Evolutionary conservation across 495 filamentous ascomycete genomes (phyloP).

Genomic region (Thozetella sp.): DNA sequence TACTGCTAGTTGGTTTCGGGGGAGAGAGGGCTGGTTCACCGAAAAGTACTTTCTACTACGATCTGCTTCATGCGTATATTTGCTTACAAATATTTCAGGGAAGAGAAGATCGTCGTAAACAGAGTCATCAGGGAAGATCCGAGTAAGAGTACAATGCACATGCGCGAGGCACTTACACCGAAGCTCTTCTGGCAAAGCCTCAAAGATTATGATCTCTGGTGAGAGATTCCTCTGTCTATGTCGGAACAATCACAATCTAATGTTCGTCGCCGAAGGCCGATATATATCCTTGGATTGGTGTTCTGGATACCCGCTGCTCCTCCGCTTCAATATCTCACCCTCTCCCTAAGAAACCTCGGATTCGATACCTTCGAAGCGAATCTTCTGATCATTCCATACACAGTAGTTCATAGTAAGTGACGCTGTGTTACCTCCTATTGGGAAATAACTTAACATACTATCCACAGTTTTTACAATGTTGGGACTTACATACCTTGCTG

Average conservation of each 20-base stretch:
- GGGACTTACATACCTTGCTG: slow-evolving; percentile 46
- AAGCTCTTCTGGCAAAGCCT: slow-evolving; percentile 62
- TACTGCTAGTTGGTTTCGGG: slow-evolving; percentile 67
- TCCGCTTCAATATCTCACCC: slow-evolving; percentile 62
- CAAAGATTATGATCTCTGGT: slow-evolving; percentile 75
- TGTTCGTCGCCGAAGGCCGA: slow-evolving; percentile 54
- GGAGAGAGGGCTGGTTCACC: slow-evolving; percentile 74
- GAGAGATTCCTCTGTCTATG: neutral
- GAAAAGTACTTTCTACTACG: slow-evolving; percentile 36
- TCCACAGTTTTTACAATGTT: slow-evolving; percentile 44
- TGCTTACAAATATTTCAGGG: too few relatives aligned
- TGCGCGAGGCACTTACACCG: slow-evolving; percentile 62
- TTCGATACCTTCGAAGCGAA: slow-evolving; percentile 74
- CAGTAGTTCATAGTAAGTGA: slow-evolving; percentile 36
- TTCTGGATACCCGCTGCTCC: slow-evolving; percentile 64
- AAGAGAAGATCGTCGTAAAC: slow-evolving; percentile 73
- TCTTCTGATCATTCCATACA: slow-evolving; percentile 36
- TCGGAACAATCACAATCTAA: neutral
- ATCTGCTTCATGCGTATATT: too few relatives aligned
- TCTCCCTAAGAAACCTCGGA: slow-evolving; percentile 62
- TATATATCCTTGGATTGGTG: slow-evolving; percentile 66
- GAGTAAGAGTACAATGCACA: slow-evolving; percentile 63
- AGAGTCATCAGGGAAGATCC: slow-evolving; percentile 73
- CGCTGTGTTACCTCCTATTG: too few relatives aligned
- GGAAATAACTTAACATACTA: too few relatives aligned